These are phyloP conservation scores for Pyrenophora tritici-repentis DNA, from an alignment of 2,329 filamentous ascomycete species.

Conservation along the genomic window DNA sequence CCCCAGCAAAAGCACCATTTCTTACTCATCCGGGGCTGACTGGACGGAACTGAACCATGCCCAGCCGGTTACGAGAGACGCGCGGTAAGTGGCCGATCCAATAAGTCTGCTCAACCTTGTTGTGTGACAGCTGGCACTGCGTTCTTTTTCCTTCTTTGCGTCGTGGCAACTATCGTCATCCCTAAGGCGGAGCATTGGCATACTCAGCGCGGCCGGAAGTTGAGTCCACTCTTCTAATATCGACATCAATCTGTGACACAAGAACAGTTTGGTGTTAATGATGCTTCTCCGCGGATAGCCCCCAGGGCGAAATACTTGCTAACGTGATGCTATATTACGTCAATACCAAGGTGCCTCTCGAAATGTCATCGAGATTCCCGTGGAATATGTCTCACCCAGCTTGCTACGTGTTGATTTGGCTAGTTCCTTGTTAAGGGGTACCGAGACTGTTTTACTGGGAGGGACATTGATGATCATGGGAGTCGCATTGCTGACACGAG, in stretches of 20 bases:
- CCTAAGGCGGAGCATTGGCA: neutral
- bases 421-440: too few relatives aligned
- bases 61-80: neutral
- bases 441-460: too few relatives aligned
- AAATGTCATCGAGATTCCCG: neutral
- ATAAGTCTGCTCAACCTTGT: neutral
- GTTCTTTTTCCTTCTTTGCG: neutral
- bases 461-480: too few relatives aligned
- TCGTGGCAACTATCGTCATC: neutral
- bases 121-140: neutral
- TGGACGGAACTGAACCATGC: neutral
- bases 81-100: neutral
- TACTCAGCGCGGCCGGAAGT: neutral
- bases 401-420: too few relatives aligned
- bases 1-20: constrained; percentile 1
- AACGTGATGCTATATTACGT: neutral
- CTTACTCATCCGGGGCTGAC: neutral
- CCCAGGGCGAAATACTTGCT: neutral
- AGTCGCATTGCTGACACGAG: too few relatives aligned
- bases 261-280: neutral
- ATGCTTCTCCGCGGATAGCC: neutral
- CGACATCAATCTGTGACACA: neutral
- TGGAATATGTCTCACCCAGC: too few relatives aligned
- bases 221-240: neutral
- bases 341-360: neutral